phyloP scores from a whole-genome alignment of 129 eudicot genomes.

The Flaveria linearis region DNA sequence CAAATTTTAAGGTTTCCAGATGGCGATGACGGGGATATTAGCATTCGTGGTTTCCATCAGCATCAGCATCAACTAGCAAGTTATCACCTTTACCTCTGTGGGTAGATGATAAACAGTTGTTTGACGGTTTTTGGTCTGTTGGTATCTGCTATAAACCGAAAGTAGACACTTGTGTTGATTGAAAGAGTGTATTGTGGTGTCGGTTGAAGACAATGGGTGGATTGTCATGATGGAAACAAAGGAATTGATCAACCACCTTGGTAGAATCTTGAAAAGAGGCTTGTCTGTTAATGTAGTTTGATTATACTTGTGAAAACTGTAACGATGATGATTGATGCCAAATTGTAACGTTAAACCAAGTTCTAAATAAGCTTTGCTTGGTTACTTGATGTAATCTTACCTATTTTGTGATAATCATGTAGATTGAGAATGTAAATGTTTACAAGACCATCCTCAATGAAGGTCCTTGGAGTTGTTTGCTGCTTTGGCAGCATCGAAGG shows the following conservation, averaged over 20 bases:
- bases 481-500: no score
- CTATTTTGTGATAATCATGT: not conserved
- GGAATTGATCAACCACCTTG: not conserved
- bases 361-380: not conserved
- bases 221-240: not conserved
- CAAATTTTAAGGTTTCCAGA: constrained; percentile 38
- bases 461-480: no score
- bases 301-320: not conserved
- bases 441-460: not conserved
- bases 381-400: not conserved
- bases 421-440: not conserved
- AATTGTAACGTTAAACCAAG: not conserved
- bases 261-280: constrained; percentile 11
- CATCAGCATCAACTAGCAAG: constrained; percentile 40
- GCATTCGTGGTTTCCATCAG: constrained; percentile 28
- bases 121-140: constrained; percentile 6
- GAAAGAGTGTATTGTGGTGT: constrained; percentile 13
- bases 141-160: constrained; percentile 11
- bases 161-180: constrained; percentile 6
- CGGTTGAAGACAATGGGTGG: constrained; percentile 15
- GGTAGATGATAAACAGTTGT: constrained; percentile 33
- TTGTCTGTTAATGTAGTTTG: not conserved
- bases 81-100: constrained; percentile 46
- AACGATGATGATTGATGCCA: not conserved
- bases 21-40: constrained; percentile 25